Conservation (phyloP, 129 eudicot genomes). For the Apium graveolens region DNA sequence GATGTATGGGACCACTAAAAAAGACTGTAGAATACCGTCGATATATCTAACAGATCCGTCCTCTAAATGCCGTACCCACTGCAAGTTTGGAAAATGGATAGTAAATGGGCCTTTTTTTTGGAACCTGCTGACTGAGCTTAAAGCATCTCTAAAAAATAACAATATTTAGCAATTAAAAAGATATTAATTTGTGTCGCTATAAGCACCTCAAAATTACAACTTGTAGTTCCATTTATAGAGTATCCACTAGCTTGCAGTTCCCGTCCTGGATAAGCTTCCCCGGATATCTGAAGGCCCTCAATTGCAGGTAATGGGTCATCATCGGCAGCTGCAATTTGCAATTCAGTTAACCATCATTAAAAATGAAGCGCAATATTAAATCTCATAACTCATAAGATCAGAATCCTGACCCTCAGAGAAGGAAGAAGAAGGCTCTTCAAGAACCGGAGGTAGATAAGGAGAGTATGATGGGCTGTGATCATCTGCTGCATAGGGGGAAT, state of each 20-base stretch:
- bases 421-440: constrained; percentile 89
- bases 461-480: constrained; percentile 44
- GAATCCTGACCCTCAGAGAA: constrained; percentile 71
- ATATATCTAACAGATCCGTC: constrained; percentile 87
- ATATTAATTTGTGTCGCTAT: background rate
- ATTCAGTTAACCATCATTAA: constrained; percentile 14
- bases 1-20: background rate
- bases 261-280: constrained; percentile 92
- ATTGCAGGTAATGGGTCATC: constrained; percentile 93
- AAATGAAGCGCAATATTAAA: background rate
- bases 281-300: constrained; percentile 83
- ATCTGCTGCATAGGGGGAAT: constrained; percentile 11
- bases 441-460: constrained; percentile 79
- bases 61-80: constrained; percentile 98
- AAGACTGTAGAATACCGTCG: constrained; percentile 49
- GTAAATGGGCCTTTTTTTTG: background rate
- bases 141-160: background rate
- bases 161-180: background rate
- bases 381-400: constrained; percentile 1
- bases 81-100: constrained; percentile 20
- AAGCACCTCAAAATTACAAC: constrained; percentile 90
- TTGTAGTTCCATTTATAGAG: constrained; percentile 89
- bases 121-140: constrained; percentile 2
- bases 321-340: constrained; percentile 70
- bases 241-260: constrained; percentile 83